Conservation (phyloP, 208 protist genomes). For the Crithidia thermophila region DNA sequence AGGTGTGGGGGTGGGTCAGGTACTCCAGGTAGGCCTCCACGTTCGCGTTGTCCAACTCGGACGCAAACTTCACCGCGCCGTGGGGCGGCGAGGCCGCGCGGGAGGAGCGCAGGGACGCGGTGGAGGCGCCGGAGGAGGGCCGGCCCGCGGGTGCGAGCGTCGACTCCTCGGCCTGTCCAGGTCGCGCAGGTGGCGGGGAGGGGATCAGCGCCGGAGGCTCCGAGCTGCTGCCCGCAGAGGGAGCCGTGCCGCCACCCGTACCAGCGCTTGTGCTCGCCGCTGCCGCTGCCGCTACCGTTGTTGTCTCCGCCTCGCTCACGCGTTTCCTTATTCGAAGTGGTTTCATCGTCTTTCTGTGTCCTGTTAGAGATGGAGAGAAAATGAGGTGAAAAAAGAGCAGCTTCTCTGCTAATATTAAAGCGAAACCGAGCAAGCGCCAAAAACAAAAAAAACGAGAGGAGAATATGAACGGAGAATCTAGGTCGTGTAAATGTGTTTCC, state of each 20-base stretch:
- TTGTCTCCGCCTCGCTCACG: neutral
- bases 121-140: constrained; percentile 1
- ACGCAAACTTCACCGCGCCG: constrained; percentile 40
- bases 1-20: constrained; percentile 83
- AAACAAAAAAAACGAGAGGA: too few relatives aligned
- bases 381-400: neutral
- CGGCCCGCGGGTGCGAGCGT: neutral
- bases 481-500: too few relatives aligned
- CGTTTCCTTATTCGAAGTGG: constrained; percentile 14
- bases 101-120: neutral
- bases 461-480: too few relatives aligned
- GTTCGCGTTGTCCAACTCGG: constrained; percentile 69
- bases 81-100: neutral
- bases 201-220: neutral
- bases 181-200: neutral
- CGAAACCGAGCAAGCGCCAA: too few relatives aligned
- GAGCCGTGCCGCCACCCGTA: too few relatives aligned
- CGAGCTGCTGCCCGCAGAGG: too few relatives aligned
- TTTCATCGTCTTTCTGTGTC: neutral
- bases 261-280: neutral
- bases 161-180: neutral
- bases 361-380: neutral
- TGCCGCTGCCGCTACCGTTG: neutral
- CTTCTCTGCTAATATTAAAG: too few relatives aligned
- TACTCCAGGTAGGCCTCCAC: constrained; percentile 88